Base-by-base conservation (phyloP, 2,329 filamentous ascomycete genomes). In the Cladosporium halotolerans region DNA sequence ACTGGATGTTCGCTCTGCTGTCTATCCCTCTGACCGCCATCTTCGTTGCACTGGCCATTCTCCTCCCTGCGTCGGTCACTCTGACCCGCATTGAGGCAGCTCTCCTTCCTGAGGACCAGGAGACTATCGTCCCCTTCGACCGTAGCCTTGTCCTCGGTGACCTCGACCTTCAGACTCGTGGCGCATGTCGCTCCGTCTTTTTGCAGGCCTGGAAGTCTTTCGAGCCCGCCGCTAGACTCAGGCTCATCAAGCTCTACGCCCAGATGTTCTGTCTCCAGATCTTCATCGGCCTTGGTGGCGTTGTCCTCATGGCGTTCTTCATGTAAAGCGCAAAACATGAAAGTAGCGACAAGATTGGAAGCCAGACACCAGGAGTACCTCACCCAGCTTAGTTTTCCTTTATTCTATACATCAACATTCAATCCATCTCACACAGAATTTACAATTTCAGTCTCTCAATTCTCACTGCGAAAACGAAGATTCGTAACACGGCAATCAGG, bases 61-160 rank as follows among this genome's bases (percentile, higher is more conserved):
- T 95, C 57, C 88, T 96, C 53, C 91, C 92, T 14, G 81, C 88
- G 38, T 79, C 81, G 55, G 86, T 92, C 32, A 81, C 88, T 18
- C 81, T 95, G 55, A 78, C 86, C 60, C 89, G 92, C 58, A 84
- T 96, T 34, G 89, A 95, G 68, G 90, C 91, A 6, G 92, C 88
- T 45, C 83, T 96, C 62, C 82, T 97, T 2, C 82, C 89, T 0
- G 85, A 89, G 55, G 84, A 88, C 14, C 80, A 90, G 60, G 86
- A 95, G 72, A 83, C 88, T 23, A 87, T 96, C 59, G 84, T 97
- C 34, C 85, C 89, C 32, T 96, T 97, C 64, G 92, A 97, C 76
- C 87, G 90, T 59, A 85, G 85, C 31, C 86, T 84, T 66, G 81
- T 92, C 28, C 81, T 85, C 59, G 64, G 62, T 34, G 84, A 88